Conservation (phyloP, 257 asterid species). For the Primulina eburnea region DNA sequence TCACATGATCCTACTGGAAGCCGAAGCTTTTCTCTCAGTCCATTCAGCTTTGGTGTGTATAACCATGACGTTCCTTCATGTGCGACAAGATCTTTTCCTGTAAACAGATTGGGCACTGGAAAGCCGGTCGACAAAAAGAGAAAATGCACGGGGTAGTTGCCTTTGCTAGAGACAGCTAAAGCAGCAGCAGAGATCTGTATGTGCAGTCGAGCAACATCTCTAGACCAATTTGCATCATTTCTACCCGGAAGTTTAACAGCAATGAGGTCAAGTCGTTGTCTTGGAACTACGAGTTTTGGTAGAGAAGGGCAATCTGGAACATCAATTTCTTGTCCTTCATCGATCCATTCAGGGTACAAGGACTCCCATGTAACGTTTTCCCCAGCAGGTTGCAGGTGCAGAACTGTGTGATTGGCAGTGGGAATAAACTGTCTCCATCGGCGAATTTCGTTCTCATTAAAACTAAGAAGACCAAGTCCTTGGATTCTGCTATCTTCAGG, state of each 20-base stretch:
- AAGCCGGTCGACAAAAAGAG: constrained; percentile 58
- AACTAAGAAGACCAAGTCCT: constrained; percentile 63
- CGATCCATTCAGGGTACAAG: constrained; percentile 90
- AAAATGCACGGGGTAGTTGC: constrained; percentile 47
- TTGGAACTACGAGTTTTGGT: constrained; percentile 54
- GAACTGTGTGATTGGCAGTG: constrained; percentile 40
- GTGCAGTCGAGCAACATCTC: constrained; percentile 78
- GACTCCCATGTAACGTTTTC: constrained; percentile 66
- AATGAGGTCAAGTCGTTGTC: constrained; percentile 58
- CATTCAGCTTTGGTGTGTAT: constrained; percentile 51
- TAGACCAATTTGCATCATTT: constrained; percentile 71
- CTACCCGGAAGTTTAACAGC: constrained; percentile 78
- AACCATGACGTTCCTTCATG: constrained; percentile 57
- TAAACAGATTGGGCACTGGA: constrained; percentile 64
- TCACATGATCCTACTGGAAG: constrained; percentile 93
- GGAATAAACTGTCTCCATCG: constrained; percentile 55
- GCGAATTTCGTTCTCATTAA: constrained; percentile 48
- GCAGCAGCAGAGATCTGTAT: constrained; percentile 68
- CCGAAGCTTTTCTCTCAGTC: constrained; percentile 54
- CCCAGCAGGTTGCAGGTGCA: constrained; percentile 45
- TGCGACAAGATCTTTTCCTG: constrained; percentile 54
- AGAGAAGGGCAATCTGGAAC: constrained; percentile 73
- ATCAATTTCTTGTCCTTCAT: constrained; percentile 72
- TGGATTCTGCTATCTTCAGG: constrained; percentile 26
- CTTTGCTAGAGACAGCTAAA: constrained; percentile 59